Conservation (phyloP, 768 basidiomycete genomes). For the Crepidotus variabilis region DNA sequence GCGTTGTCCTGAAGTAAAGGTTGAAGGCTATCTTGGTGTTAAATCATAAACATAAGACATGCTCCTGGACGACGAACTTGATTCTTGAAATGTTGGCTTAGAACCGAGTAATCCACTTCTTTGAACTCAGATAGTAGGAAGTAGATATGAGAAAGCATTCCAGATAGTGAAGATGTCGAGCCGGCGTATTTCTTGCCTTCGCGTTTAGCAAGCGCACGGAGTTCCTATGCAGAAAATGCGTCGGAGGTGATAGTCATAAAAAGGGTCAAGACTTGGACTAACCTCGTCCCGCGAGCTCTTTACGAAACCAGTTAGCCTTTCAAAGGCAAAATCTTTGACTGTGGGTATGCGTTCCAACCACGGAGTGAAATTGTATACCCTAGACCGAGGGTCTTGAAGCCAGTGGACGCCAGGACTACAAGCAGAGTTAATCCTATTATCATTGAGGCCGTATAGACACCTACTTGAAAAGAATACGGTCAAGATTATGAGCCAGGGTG, state of each 20-base stretch:
- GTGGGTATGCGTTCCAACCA: constrained; percentile 70
- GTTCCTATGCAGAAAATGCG: constrained; percentile 42
- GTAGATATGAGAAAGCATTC: constrained; percentile 83
- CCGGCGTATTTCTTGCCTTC: constrained; percentile 68
- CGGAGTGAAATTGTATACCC: constrained; percentile 80
- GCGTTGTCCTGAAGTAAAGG: constrained; percentile 76
- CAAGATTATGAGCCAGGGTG: constrained; percentile 50
- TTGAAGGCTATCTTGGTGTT: constrained; percentile 36
- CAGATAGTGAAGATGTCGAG: constrained; percentile 86
- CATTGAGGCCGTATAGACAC: not conserved
- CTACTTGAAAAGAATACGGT: constrained; percentile 55
- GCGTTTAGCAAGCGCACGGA: constrained; percentile 54
- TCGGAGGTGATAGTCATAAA: not conserved
- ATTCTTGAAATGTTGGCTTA: constrained; percentile 57
- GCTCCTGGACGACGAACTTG: constrained; percentile 43
- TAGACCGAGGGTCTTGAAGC: constrained; percentile 81
- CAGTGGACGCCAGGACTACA: constrained; percentile 84
- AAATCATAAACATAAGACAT: no score
- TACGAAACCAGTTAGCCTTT: constrained; percentile 68
- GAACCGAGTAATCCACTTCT: constrained; percentile 51
- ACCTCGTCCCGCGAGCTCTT: constrained; percentile 78
- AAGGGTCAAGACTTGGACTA: constrained; percentile 13
- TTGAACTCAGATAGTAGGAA: constrained; percentile 78
- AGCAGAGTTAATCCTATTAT: not conserved
- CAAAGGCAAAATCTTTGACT: constrained; percentile 82